Evolutionary conservation across 306 rosid species (phyloP).

Genomic region (Phaseolus lunatus): DNA sequence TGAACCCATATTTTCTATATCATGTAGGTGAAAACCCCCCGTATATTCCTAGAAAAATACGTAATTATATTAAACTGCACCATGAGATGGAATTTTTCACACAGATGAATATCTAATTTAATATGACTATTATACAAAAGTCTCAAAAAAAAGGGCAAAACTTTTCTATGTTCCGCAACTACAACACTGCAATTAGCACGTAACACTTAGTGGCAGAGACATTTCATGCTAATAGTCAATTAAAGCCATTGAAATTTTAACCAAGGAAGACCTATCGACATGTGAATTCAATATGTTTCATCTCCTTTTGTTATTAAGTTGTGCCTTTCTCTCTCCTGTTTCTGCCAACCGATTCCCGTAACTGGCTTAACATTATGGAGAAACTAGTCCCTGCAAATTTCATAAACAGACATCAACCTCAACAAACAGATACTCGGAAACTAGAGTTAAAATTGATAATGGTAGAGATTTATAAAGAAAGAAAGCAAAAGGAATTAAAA

Average conservation of each 20-base stretch:
- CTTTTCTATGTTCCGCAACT: slow-evolving; percentile 3
- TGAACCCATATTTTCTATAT: neutral
- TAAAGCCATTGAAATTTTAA: slow-evolving; percentile 28
- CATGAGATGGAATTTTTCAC: neutral
- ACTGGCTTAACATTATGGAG: too few relatives aligned
- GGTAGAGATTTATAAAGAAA: slow-evolving; percentile 19
- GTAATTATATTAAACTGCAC: slow-evolving; percentile 19
- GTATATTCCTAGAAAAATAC: slow-evolving; percentile 1
- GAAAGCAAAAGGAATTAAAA: neutral
- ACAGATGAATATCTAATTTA: slow-evolving; percentile 39
- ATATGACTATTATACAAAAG: slow-evolving; percentile 36
- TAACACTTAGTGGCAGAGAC: slow-evolving; percentile 33
- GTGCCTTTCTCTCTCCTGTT: slow-evolving; percentile 6
- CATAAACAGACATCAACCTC: slow-evolving; percentile 30
- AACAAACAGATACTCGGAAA: slow-evolving; percentile 10
- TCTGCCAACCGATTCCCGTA: too few relatives aligned
- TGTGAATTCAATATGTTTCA: slow-evolving; percentile 15
- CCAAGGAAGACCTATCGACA: slow-evolving; percentile 36
- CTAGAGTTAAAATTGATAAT: slow-evolving; percentile 7
- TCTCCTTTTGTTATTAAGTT: slow-evolving; percentile 35
- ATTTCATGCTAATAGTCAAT: slow-evolving; percentile 31
- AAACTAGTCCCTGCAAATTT: too few relatives aligned
- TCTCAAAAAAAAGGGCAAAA: slow-evolving; percentile 21
- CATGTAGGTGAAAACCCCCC: neutral
- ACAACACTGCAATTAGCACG: slow-evolving; percentile 44